These are phyloP conservation scores for Comarum palustre DNA, from an alignment of 306 rosid genomes.

Conservation along the genomic window DNA sequence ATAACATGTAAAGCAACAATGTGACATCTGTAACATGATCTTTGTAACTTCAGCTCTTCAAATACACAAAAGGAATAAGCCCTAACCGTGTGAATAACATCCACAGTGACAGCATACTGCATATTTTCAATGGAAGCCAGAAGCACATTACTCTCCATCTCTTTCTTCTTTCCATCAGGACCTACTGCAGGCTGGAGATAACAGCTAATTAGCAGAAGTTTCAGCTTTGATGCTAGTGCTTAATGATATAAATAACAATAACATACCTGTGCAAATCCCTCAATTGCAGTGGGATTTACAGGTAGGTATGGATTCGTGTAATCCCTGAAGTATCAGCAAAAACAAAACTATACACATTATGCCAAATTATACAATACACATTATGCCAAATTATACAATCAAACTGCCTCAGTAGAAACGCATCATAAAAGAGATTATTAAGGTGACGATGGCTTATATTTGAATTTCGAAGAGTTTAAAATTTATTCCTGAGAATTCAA, in stretches of 20 bases:
- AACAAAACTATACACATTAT: slow-evolving; percentile 5
- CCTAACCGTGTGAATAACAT: slow-evolving; percentile 78
- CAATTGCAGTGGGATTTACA: slow-evolving; percentile 88
- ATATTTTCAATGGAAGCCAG: slow-evolving; percentile 92
- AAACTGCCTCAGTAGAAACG: slow-evolving; percentile 10
- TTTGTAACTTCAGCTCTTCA: slow-evolving; percentile 4
- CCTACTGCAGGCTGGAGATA: slow-evolving; percentile 63
- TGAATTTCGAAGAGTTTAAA: not conserved
- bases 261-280: slow-evolving; percentile 69
- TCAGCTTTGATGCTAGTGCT: not conserved
- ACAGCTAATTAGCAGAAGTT: slow-evolving; percentile 29
- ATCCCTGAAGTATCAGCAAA: slow-evolving; percentile 55
- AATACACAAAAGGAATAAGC: not conserved
- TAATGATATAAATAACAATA: slow-evolving; percentile 16
- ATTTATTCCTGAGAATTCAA: not conserved
- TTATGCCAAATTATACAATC: not conserved
- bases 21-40: slow-evolving; percentile 18
- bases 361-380: too few species aligned
- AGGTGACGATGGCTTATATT: not conserved
- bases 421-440: not conserved
- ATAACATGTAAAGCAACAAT: slow-evolving; percentile 19
- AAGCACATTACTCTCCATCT: slow-evolving; percentile 84
- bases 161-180: slow-evolving; percentile 86
- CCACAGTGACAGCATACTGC: slow-evolving; percentile 97
- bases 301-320: slow-evolving; percentile 93